phyloP scores from a whole-genome alignment of 2,329 filamentous ascomycete genomes.

The Pezicula rhizophila region DNA sequence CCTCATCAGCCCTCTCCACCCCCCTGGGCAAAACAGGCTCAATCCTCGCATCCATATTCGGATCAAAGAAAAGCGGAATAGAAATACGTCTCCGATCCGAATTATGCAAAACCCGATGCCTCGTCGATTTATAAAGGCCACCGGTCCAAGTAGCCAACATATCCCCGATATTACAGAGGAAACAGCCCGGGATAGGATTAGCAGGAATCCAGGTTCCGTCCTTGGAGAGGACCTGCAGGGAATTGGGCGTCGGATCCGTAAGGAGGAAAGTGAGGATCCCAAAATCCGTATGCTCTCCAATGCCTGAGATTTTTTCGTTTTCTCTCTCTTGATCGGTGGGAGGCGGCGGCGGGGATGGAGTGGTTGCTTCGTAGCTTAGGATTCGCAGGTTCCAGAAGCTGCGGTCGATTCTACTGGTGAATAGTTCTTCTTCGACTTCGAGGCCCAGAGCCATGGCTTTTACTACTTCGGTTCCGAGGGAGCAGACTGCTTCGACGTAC shows the following conservation, averaged over 20 bases:
- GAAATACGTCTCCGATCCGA: slow-evolving; percentile 5
- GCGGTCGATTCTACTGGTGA: slow-evolving; percentile 8
- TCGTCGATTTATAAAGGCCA: slow-evolving; percentile 3
- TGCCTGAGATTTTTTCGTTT: slow-evolving; percentile 1
- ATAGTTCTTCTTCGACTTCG: slow-evolving; percentile 10
- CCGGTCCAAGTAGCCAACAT: slow-evolving; percentile 6
- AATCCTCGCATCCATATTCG: slow-evolving; percentile 9
- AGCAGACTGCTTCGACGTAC: slow-evolving; percentile 6
- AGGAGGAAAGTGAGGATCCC: slow-evolving; percentile 14
- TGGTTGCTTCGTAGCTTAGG: slow-evolving; percentile 6
- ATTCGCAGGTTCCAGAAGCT: slow-evolving; percentile 14
- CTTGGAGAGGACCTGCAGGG: slow-evolving; percentile 11
- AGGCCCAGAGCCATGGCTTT: slow-evolving; percentile 10
- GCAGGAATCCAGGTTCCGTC: slow-evolving; percentile 11
- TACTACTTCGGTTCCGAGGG: slow-evolving; percentile 7
- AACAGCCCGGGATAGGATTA: slow-evolving; percentile 10
- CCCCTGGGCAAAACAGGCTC: slow-evolving; percentile 7
- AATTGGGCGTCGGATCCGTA: slow-evolving; percentile 10
- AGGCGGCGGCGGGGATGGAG: too few species aligned
- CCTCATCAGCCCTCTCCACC: not conserved
- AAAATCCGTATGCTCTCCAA: slow-evolving; percentile 13
- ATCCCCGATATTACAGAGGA: slow-evolving; percentile 6
- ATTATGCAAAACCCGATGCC: slow-evolving; percentile 1
- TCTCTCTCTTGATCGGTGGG: not conserved
- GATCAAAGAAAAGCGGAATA: slow-evolving; percentile 11